Percentiles rank a stretch among this genome's conserved stretches.
Evolutionary conservation across 2,329 filamentous ascomycete genomes (phyloP).

Genomic region (Exophiala aquamarina): DNA sequence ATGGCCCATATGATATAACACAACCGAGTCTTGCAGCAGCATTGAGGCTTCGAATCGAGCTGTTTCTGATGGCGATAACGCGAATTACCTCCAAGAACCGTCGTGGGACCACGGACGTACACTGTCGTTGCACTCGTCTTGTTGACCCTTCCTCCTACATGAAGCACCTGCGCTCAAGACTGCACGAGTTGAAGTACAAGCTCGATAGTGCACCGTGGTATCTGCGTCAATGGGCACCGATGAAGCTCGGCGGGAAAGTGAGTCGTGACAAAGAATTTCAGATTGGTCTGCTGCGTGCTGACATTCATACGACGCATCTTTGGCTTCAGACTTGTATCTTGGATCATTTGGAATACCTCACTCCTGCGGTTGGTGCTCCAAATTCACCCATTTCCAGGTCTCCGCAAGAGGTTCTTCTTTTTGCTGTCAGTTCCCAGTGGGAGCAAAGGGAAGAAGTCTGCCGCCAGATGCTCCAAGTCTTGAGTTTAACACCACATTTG

Average conservation of each 20-base stretch:
- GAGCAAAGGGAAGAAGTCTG: conserved; percentile 38
- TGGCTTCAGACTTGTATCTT: conserved; percentile 39
- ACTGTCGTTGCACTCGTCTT: conserved; percentile 14
- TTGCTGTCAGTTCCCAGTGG: conserved; percentile 26
- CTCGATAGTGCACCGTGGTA: conserved; percentile 31
- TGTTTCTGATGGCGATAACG: conserved; percentile 25
- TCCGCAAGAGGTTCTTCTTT: conserved; percentile 7
- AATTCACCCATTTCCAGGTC: neutral
- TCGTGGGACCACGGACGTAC: neutral
- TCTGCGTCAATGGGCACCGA: conserved; percentile 27
- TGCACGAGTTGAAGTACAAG: conserved; percentile 34
- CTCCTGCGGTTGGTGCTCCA: neutral
- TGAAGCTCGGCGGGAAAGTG: neutral
- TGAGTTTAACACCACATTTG: conserved; percentile 34
- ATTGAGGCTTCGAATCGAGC: conserved; percentile 32
- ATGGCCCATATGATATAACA: conserved; percentile 2
- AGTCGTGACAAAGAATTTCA: conserved; percentile 10
- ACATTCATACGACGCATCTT: conserved; percentile 39
- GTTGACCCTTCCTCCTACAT: conserved; percentile 15
- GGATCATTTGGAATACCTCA: conserved; percentile 34
- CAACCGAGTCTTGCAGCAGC: conserved; percentile 29
- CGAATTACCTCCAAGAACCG: neutral
- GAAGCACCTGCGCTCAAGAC: conserved; percentile 27
- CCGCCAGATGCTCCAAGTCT: conserved; percentile 37
- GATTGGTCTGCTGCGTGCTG: conserved; percentile 33